Evolutionary conservation across 2,329 filamentous ascomycete species (phyloP), one percentile per base, ranked within the genome.

Genomic region (Fusarium torulosum): DNA sequence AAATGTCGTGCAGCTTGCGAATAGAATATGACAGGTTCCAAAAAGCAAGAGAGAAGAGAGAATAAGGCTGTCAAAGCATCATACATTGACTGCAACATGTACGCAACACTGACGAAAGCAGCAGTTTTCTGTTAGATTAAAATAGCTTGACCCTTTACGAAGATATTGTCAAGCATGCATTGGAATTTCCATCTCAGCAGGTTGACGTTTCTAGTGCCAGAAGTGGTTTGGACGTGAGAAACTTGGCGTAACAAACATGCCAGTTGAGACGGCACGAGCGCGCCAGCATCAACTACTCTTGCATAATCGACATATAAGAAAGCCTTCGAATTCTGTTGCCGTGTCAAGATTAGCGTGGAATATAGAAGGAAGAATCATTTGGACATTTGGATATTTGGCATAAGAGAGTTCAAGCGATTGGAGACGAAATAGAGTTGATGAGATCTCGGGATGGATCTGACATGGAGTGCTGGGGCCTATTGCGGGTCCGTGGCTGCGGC

Each of bases 1-100:
- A 19, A 14, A 23, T 42, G 27, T 27, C 29, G 25, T 57, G 23
- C 40, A 31, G 21, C 19, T 29, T 21, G 15, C 25, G n/a, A 49
- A 15, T 15, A 13, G 15, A 62, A 66, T 63, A 19, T 67, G 63
- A 66, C 43, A 66, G 40, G 57, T 63, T 66, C 29, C 17, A 51
- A 43, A 42, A 21, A 20, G 14, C 27, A 44, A 42, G 59, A 31
- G 61, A 49, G 19, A 63, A 37, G 47, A 62, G 46, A n/a, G 25
- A 49, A 67, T 46, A 53, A 23, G 8, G 38, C 17, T 29, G 35
- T 61, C 44, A 41, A 63, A n/a, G 15, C 21, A 19, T 35, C 13
- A 37, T 3, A 9, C 10, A 40, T n/a, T 21, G 11, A 19, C 8
- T 27, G 14, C 21, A 37, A 10, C 10, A 11, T 23, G 13, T 15